Percentiles rank a stretch among this genome's conserved stretches.
Conservation (phyloP, 495 filamentous ascomycete species). For the Hypoxylon perforatum region DNA sequence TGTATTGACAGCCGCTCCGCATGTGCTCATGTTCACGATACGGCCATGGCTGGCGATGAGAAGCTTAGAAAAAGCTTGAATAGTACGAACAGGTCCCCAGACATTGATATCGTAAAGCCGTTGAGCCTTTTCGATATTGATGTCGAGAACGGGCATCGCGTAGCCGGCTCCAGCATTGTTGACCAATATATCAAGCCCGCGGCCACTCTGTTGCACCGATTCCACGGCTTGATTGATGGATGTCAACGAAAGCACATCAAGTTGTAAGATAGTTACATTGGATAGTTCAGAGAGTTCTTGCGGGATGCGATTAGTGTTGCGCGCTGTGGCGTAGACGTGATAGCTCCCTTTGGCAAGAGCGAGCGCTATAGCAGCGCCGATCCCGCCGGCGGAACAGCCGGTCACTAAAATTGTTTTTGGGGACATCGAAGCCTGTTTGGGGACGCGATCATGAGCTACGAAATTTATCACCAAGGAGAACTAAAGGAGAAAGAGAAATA, state of each 20-base stretch:
- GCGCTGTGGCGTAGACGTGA: neutral
- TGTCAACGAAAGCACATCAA: neutral
- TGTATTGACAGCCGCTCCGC: neutral
- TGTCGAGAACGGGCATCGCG: too few species aligned
- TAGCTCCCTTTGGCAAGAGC: neutral
- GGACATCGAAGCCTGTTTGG: too few species aligned
- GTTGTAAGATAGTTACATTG: neutral
- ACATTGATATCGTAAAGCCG: too few species aligned
- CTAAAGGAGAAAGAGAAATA: too few species aligned
- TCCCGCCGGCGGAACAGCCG: conserved; percentile 57
- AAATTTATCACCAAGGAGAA: too few species aligned
- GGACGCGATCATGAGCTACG: too few species aligned
- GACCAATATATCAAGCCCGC: too few species aligned
- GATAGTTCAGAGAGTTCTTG: neutral
- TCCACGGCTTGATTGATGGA: neutral
- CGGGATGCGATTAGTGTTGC: neutral
- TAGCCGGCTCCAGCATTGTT: too few species aligned
- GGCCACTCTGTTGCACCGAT: neutral
- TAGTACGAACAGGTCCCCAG: neutral
- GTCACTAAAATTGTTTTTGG: neutral
- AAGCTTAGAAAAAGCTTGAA: neutral
- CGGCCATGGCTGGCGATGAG: neutral
- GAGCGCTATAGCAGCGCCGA: conserved; percentile 55
- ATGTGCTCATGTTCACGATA: neutral
- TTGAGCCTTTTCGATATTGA: too few species aligned